Base-by-base conservation (phyloP, 306 rosid genomes). In the Hylodesmum podocarpum region DNA sequence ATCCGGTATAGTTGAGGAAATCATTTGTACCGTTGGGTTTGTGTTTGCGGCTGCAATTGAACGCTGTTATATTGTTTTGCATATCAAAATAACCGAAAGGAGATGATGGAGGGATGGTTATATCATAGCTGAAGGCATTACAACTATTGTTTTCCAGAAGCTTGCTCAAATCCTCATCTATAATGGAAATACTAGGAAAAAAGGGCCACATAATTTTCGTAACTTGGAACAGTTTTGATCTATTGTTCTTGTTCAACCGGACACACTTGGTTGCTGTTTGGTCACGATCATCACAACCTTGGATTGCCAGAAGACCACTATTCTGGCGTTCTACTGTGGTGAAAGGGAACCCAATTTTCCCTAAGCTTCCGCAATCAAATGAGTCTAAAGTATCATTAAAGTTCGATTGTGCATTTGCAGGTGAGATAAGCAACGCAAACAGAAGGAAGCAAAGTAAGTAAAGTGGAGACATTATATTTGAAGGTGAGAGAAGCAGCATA, bases 321-420 rank as follows among this genome's bases (percentile, higher is more conserved):
- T 72, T 7, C 8, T 4, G 41, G 46, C 4, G 3, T 7, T 13
- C 44, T 24, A 4, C 0, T 3, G 11, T 76, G 39, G 49, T 72
- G 2, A 79, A 76, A 14, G 90, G 90, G 41, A 39, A 79, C 0
- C 0, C 0, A 46, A 84, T 3, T 0, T 0, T 0, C 2, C 81
- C 83, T 1, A 81, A 22, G n/a, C 41, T 31, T 79, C 81, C 86
- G 14, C 90, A 87, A 12, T 46, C 14, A 54, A 84, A 81, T 8
- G 53, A 61, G 4, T 5, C 5, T 7, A 39, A 54, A 57, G 83
- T 83, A 29, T 2, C 40, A 61, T 0, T 4, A 33, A 2, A 0
- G 0, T 4, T 0, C 49, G 25, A 25, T 10, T 12, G 14, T 24
- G 0, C 66, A 2, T 1, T 46, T 28, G 1, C 15, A 25, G 70